Evolutionary conservation across 2,329 filamentous ascomycete genomes (phyloP).

Genomic region (Fusarium chlamydosporum): DNA sequence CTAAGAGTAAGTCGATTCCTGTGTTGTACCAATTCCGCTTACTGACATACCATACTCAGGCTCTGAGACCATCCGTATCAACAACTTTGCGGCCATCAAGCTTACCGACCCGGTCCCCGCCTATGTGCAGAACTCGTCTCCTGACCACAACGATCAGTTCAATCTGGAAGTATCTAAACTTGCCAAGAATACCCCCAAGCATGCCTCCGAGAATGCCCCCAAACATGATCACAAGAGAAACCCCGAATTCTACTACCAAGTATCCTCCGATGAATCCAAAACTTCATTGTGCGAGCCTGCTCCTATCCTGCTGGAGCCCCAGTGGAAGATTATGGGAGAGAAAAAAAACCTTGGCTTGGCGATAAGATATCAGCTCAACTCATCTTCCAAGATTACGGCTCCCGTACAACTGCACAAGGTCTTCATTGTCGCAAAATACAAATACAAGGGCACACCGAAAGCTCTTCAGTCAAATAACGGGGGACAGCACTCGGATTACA

Average conservation of each 20-base stretch:
- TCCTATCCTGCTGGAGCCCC: constrained; percentile 79
- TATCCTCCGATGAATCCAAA: constrained; percentile 77
- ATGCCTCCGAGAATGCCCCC: too few species aligned
- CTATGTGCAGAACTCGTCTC: constrained; percentile 79
- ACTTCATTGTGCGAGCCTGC: constrained; percentile 68
- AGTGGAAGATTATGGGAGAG: constrained; percentile 86
- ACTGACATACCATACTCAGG: constrained; percentile 55
- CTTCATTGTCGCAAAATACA: constrained; percentile 78
- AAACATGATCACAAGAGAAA: too few species aligned
- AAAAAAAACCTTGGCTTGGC: constrained; percentile 91
- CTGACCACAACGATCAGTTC: constrained; percentile 83
- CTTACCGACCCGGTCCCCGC: constrained; percentile 94
- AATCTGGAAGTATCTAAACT: constrained; percentile 80
- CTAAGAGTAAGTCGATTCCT: constrained; percentile 61
- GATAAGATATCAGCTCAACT: constrained; percentile 87
- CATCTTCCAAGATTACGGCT: constrained; percentile 65
- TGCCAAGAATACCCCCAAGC: too few species aligned
- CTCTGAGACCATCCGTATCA: constrained; percentile 80
- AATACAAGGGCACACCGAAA: constrained; percentile 82
- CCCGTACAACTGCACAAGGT: constrained; percentile 76
- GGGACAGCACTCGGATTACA: too few species aligned
- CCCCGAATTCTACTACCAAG: constrained; percentile 94
- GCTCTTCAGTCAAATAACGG: too few species aligned
- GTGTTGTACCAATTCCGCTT: too few species aligned
- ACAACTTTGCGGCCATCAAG: constrained; percentile 89